These are phyloP conservation scores for Lasiodiplodia sp. DNA, from an alignment of 2,329 filamentous ascomycete species.

Conservation along the genomic window DNA sequence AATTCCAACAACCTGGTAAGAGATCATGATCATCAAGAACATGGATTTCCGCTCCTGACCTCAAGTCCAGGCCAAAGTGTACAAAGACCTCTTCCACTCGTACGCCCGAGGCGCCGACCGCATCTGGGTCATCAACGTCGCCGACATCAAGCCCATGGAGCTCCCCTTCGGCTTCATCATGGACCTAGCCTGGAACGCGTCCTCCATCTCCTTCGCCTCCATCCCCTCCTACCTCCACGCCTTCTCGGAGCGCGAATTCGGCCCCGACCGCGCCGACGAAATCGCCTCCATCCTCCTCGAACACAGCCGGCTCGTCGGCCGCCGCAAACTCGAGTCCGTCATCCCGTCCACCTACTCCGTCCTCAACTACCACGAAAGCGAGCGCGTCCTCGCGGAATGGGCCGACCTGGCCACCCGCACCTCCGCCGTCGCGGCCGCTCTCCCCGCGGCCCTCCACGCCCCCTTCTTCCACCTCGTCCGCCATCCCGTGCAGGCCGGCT, in stretches of 20 bases:
- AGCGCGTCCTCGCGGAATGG: slow-evolving; percentile 32
- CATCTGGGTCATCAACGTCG: slow-evolving; percentile 38
- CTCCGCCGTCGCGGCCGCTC: slow-evolving; percentile 33
- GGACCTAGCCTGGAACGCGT: slow-evolving; percentile 36
- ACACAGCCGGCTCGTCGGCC: slow-evolving; percentile 26
- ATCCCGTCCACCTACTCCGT: slow-evolving; percentile 32
- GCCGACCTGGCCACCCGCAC: slow-evolving; percentile 22
- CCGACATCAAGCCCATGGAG: slow-evolving; percentile 38
- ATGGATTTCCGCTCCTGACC: slow-evolving; percentile 4
- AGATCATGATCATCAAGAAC: slow-evolving; percentile 19
- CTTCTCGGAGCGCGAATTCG: slow-evolving; percentile 25
- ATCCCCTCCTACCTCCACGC: slow-evolving; percentile 26
- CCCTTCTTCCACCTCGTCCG: slow-evolving; percentile 67
- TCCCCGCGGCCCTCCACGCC: slow-evolving; percentile 57
- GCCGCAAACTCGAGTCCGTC: slow-evolving; percentile 30
- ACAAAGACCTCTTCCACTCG: slow-evolving; percentile 33
- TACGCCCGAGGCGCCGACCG: slow-evolving; percentile 34
- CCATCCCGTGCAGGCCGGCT: slow-evolving; percentile 63
- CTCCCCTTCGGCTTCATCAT: slow-evolving; percentile 35
- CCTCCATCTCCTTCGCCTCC: background rate
- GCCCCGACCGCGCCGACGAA: background rate
- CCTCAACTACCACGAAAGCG: slow-evolving; percentile 33
- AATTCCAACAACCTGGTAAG: slow-evolving; percentile 33
- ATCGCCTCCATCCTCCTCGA: slow-evolving; percentile 19
- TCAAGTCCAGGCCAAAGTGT: background rate